These are phyloP conservation scores for Nigrograna mackinnonii DNA, from an alignment of 2,329 filamentous ascomycete species.

Conservation along the genomic window DNA sequence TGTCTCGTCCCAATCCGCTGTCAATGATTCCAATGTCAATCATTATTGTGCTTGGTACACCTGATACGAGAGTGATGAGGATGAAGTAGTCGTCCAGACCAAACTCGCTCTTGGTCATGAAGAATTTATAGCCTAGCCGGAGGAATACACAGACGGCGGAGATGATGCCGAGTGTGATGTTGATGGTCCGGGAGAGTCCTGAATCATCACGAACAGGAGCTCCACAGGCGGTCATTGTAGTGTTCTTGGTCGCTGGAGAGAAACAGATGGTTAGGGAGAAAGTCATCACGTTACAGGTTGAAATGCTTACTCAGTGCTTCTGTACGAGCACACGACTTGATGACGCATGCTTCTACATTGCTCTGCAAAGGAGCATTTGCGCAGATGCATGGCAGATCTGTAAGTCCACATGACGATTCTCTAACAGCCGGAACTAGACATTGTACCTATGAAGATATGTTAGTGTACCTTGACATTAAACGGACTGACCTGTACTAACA, in stretches of 20 bases:
- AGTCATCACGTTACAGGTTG: too few relatives aligned
- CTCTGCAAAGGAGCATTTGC: constrained; percentile 10
- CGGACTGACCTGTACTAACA: too few relatives aligned
- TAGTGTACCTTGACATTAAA: too few relatives aligned
- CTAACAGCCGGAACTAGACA: constrained; percentile 14
- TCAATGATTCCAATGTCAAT: constrained; percentile 18
- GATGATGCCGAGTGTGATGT: constrained; percentile 37
- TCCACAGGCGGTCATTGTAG: constrained; percentile 43
- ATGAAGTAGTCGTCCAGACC: constrained; percentile 45
- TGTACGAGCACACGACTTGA: constrained; percentile 13
- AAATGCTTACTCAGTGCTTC: constrained; percentile 15
- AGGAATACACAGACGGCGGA: constrained; percentile 38
- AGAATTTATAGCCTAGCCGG: constrained; percentile 42
- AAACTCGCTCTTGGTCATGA: constrained; percentile 35
- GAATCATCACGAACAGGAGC: constrained; percentile 42
- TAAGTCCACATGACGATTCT: constrained; percentile 14
- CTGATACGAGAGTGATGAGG: constrained; percentile 19
- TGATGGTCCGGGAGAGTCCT: constrained; percentile 32
- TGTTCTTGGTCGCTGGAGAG: constrained; percentile 45
- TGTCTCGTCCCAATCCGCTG: constrained; percentile 54
- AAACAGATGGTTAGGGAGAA: too few relatives aligned
- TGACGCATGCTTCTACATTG: constrained; percentile 15
- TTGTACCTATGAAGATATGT: constrained; percentile 13
- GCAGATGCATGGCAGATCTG: constrained; percentile 16
- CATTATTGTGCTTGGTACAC: constrained; percentile 29